phyloP scores from a whole-genome alignment of 2,329 filamentous ascomycete species.

The Cladosporium sp. region DNA sequence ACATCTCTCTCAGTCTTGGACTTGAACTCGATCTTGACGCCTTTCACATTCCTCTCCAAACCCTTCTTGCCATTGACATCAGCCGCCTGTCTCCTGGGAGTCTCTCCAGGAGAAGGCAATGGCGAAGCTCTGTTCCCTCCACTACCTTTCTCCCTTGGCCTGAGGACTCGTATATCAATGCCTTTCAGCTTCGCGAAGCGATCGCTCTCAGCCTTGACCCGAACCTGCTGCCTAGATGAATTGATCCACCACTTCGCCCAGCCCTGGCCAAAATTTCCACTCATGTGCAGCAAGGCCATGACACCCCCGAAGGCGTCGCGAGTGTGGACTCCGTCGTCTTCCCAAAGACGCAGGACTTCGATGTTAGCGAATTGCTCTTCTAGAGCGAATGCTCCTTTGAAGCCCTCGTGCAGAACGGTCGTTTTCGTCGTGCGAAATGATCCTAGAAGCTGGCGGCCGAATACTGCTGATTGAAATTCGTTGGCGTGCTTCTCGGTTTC shows the following conservation, averaged over 20 bases:
- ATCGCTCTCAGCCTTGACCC: constrained; percentile 37
- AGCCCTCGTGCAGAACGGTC: constrained; percentile 40
- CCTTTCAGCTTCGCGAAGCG: constrained; percentile 40
- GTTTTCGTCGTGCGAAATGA: constrained; percentile 42
- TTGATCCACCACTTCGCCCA: constrained; percentile 45
- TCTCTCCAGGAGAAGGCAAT: constrained; percentile 29
- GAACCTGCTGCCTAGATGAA: constrained; percentile 32
- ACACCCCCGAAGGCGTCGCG: constrained; percentile 36
- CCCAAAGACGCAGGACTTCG: constrained; percentile 44
- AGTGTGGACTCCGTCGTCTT: constrained; percentile 34
- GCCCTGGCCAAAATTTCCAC: constrained; percentile 39
- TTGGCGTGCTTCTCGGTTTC: constrained; percentile 28
- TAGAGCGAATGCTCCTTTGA: constrained; percentile 38
- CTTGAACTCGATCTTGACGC: constrained; percentile 41
- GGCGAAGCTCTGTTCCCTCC: constrained; percentile 19
- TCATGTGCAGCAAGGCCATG: constrained; percentile 42
- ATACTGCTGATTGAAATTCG: constrained; percentile 43
- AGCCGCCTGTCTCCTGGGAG: constrained; percentile 22
- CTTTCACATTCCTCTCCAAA: constrained; percentile 34
- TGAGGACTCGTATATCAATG: constrained; percentile 34
- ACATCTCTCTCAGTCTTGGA: constrained; percentile 37
- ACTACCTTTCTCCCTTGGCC: constrained; percentile 20
- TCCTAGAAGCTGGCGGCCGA: constrained; percentile 40
- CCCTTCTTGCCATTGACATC: constrained; percentile 13
- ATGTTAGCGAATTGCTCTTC: constrained; percentile 47